Evolutionary conservation across 129 eudicot genomes (phyloP).

Genomic region (Flaveria linearis): DNA sequence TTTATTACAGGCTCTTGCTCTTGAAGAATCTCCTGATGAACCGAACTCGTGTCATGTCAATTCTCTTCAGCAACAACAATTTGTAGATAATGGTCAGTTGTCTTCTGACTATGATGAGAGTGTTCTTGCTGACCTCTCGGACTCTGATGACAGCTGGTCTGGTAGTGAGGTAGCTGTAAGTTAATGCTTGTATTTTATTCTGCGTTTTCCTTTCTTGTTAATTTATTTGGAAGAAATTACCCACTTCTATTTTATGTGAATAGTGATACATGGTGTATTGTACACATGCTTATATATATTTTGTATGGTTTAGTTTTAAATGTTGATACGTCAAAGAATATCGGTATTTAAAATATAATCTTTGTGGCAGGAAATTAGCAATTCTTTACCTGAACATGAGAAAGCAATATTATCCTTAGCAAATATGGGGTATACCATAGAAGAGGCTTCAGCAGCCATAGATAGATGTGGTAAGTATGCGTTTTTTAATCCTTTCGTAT

Average conservation of each 20-base stretch:
- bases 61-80: constrained; percentile 41
- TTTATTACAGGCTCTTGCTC: constrained; percentile 57
- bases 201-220: background rate
- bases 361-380: constrained; percentile 46
- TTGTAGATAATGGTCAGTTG: constrained; percentile 51
- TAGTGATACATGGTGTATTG: background rate
- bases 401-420: constrained; percentile 43
- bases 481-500: background rate
- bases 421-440: constrained; percentile 66
- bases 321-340: background rate
- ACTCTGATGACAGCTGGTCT: constrained; percentile 57
- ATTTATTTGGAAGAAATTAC: background rate
- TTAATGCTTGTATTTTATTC: constrained; percentile 26
- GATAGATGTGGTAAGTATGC: constrained; percentile 79
- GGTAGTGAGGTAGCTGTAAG: constrained; percentile 50
- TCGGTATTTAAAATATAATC: constrained; percentile 15
- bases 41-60: constrained; percentile 23
- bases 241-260: background rate
- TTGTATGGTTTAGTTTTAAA: background rate
- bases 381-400: constrained; percentile 48
- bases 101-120: constrained; percentile 73
- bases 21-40: constrained; percentile 54
- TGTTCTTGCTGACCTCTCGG: constrained; percentile 61
- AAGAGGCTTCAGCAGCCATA: constrained; percentile 74
- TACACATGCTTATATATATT: background rate